Evolutionary conservation across 2,329 filamentous ascomycete species (phyloP), one percentile per base, ranked within the genome.

Genomic region (Aspergillus luchuensis): DNA sequence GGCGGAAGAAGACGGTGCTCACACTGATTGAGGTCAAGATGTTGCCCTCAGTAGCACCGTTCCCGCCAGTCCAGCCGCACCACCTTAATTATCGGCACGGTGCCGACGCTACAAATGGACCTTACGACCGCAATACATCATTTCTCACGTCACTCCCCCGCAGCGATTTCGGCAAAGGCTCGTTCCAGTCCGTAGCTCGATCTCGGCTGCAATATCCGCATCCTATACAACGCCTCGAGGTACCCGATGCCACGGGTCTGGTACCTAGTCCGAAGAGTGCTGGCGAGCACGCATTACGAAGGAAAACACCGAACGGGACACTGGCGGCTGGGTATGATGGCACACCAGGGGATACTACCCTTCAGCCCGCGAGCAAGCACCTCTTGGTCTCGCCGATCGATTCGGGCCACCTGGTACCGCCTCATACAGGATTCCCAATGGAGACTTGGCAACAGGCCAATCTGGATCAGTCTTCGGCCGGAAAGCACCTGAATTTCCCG

Each of bases 281-380:
- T 17, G 70, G 66, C 10, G 92, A 97, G 74, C 88, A 96, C 75
- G 90, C 91, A 68, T 82, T 97, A 59, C 87, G 94, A 66, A 87
- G 94, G 66, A 98, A 98, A 77, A 98, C 94, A 8, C 95, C 94
- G 4, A 94, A 89, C 71, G 95, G 94, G n/a, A 97, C 92, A 39
- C 85, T 98, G 63, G 89, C 94, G 66, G 92, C 91, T 57, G 92
- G 92, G 10, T 97, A 97, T 71, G 93, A 98, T 82, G 92, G 91
- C 33, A 91, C 91, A 5, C 87, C 89, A 1, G 83, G 88, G 21
- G 89, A 92, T 71, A 86, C 89, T 68, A 87, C 84, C 8, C 86
- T 88, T 38, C 90, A 90, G 39, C 89, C 91, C 39, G 89, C 91
- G 1, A 81, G 87, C 50, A 97, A 97, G 77, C 92, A 97, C 73